Conservation (phyloP, 1,284 basidiomycete genomes). For the Polyporus tsugae region DNA sequence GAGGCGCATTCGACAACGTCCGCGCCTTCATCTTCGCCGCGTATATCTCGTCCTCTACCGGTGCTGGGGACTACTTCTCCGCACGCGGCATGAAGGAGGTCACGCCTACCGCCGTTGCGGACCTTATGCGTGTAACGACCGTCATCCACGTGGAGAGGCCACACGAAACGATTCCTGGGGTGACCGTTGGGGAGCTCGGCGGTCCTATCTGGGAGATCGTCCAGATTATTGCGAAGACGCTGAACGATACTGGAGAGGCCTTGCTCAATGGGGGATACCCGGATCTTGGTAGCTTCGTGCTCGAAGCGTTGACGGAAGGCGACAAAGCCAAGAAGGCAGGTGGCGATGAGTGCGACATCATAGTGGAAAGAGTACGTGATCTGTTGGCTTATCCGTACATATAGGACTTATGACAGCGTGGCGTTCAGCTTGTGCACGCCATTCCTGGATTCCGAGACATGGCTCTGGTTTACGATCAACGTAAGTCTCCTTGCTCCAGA, state of each 20-base stretch:
- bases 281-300: slow-evolving; percentile 79
- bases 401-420: neutral
- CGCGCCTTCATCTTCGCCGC: slow-evolving; percentile 75
- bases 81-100: slow-evolving; percentile 70
- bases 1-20: slow-evolving; percentile 85
- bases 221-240: slow-evolving; percentile 64
- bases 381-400: neutral
- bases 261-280: slow-evolving; percentile 68
- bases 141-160: slow-evolving; percentile 73
- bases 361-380: slow-evolving; percentile 67
- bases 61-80: slow-evolving; percentile 63
- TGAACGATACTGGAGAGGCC: slow-evolving; percentile 79
- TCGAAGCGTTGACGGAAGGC: slow-evolving; percentile 68
- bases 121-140: slow-evolving; percentile 66
- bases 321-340: slow-evolving; percentile 48
- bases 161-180: slow-evolving; percentile 74
- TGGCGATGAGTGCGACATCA: slow-evolving; percentile 55
- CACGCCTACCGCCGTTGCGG: slow-evolving; percentile 66
- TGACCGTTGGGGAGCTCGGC: slow-evolving; percentile 79
- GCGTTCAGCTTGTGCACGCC: slow-evolving; percentile 67
- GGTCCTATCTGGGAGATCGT: slow-evolving; percentile 81
- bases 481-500: slow-evolving; percentile 51
- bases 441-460: slow-evolving; percentile 84
- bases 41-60: slow-evolving; percentile 68
- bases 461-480: slow-evolving; percentile 64